These are phyloP conservation scores for Globisporangium perplexum DNA, from an alignment of 352 stramenopile species.

Conservation along the genomic window DNA sequence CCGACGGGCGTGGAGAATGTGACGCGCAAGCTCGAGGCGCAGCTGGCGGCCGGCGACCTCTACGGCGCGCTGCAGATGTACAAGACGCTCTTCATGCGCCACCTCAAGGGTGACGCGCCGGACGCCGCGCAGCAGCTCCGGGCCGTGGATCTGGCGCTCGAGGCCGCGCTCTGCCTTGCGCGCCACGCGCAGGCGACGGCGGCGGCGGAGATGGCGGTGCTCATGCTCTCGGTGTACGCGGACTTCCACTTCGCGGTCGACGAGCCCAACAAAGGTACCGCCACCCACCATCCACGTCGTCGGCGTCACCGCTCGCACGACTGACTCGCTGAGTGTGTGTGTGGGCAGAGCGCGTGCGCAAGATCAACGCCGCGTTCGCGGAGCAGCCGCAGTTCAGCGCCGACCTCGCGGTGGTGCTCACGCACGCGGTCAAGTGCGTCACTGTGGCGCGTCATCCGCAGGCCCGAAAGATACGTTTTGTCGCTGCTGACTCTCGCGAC, in stretches of 20 bases:
- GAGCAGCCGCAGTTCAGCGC: constrained; percentile 61
- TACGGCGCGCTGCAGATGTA: constrained; percentile 90
- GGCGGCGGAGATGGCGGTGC: constrained; percentile 72
- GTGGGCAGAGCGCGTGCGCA: constrained; percentile 36
- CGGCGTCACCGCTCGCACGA: too few species aligned
- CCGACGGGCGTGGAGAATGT: constrained; percentile 69
- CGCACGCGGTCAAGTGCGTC: constrained; percentile 74
- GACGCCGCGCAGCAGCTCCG: constrained; percentile 49
- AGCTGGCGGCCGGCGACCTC: constrained; percentile 71
- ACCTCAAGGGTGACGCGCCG: constrained; percentile 64
- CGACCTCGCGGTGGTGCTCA: constrained; percentile 63
- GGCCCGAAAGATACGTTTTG: too few species aligned
- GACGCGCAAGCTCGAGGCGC: constrained; percentile 63
- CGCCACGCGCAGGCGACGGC: constrained; percentile 73
- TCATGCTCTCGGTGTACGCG: constrained; percentile 69
- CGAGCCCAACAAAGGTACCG: constrained; percentile 52
- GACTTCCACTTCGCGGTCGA: constrained; percentile 70
- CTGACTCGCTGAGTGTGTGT: not conserved
- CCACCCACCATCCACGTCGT: too few species aligned
- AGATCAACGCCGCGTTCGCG: constrained; percentile 59
- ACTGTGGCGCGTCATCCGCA: not conserved
- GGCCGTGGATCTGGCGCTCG: constrained; percentile 53
- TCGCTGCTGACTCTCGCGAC: too few species aligned
- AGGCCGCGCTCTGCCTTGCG: constrained; percentile 60
- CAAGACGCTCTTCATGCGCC: constrained; percentile 87